Percentiles rank a stretch among this genome's conserved stretches.
phyloP scores from a whole-genome alignment of 768 basidiomycete genomes.

The Mycena pura region DNA sequence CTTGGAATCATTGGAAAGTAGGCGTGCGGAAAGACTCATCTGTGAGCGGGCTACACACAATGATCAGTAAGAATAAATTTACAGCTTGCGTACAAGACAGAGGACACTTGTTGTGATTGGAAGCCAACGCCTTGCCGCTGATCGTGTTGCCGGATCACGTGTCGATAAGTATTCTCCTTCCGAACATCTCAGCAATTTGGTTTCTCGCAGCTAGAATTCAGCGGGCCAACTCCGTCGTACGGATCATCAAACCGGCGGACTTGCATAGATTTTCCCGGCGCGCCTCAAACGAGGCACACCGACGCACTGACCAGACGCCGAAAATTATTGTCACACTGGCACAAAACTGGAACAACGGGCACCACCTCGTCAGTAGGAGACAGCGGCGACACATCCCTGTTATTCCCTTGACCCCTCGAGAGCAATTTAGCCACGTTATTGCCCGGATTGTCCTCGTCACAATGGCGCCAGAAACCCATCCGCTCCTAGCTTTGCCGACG shows the following conservation, averaged over 20 bases:
- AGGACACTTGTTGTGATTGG: background rate
- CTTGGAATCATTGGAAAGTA: conserved; percentile 50
- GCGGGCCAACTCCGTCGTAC: too few species aligned
- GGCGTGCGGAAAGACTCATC: conserved; percentile 66
- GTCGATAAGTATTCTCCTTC: too few species aligned
- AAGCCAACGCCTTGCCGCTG: conserved; percentile 17
- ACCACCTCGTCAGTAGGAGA: conserved; percentile 2
- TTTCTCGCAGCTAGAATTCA: too few species aligned
- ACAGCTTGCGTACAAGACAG: background rate
- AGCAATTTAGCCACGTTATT: conserved; percentile 65
- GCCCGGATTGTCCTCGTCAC: conserved; percentile 57
- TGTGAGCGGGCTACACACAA: too few species aligned
- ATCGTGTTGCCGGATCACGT: too few species aligned
- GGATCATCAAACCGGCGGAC: too few species aligned
- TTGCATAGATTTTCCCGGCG: too few species aligned
- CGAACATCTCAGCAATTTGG: too few species aligned
- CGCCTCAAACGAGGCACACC: too few species aligned
- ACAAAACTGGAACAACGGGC: conserved; percentile 14
- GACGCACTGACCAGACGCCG: background rate
- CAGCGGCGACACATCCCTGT: conserved; percentile 30
- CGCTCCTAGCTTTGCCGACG: conserved; percentile 33
- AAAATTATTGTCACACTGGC: conserved; percentile 13
- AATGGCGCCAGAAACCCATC: conserved; percentile 50
- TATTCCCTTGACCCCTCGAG: conserved; percentile 55
- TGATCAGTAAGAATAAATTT: too few species aligned